Conservation (phyloP, 1,139 yeast genomes). For the Sugiyamaella pinicola region DNA sequence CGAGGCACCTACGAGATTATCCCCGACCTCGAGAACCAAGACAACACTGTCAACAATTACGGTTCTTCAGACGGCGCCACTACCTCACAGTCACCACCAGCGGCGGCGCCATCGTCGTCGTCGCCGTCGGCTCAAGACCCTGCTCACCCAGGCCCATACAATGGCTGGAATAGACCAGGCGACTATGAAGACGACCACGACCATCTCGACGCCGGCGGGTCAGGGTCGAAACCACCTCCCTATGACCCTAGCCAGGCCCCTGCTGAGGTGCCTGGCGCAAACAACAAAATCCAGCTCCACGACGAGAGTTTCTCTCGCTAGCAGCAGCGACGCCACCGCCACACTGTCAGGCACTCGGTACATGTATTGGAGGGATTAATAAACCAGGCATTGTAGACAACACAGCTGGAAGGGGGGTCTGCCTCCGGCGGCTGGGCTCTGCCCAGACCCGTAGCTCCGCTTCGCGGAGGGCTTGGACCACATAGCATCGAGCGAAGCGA, state of each 20-base stretch:
- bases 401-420: neutral
- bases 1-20: slow-evolving; percentile 27
- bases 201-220: slow-evolving; percentile 11
- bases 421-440: neutral
- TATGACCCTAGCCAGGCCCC: slow-evolving; percentile 25
- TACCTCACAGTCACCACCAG: too few species aligned
- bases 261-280: slow-evolving; percentile 27
- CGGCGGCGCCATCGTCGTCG: neutral
- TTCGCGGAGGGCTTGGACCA: too few species aligned
- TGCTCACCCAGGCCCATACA: slow-evolving; percentile 6
- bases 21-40: slow-evolving; percentile 25
- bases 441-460: neutral
- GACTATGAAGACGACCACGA: slow-evolving; percentile 4
- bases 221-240: slow-evolving; percentile 28
- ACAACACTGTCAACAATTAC: neutral
- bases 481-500: too few species aligned
- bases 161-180: slow-evolving; percentile 15
- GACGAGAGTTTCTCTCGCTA: slow-evolving; percentile 11
- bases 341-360: too few species aligned
- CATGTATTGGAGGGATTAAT: neutral
- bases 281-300: slow-evolving; percentile 34
- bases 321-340: too few species aligned
- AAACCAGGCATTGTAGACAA: too few species aligned
- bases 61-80: neutral
- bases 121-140: slow-evolving; percentile 10